A percentile compares a stretch with the other conserved stretches of the same genome.
These are phyloP conservation scores for Artemisia tridentata DNA, from an alignment of 129 eudicot genomes.

Conservation along the genomic window DNA sequence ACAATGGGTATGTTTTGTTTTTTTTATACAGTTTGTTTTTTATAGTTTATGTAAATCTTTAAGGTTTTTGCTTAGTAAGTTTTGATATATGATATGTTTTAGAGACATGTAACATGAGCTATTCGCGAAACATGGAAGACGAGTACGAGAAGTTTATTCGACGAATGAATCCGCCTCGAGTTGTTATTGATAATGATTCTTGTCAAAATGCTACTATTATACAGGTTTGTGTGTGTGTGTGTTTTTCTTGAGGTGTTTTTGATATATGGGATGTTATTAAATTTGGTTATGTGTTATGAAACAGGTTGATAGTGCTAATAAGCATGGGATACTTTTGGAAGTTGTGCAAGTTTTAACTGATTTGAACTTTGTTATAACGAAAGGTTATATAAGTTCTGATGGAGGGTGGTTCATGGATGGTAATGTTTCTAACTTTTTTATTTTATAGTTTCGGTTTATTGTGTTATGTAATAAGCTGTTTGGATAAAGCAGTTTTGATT, in stretches of 20 bases:
- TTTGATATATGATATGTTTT: not conserved
- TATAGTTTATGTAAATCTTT: conserved; percentile 9
- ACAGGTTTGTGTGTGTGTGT: conserved; percentile 41
- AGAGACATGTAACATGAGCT: conserved; percentile 56
- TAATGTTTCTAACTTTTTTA: conserved; percentile 14
- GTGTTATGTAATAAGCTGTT: not conserved
- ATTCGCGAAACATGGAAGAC: conserved; percentile 66
- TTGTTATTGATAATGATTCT: conserved; percentile 66
- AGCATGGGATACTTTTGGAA: conserved; percentile 80
- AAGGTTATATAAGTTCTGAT: conserved; percentile 86
- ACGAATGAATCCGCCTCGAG: conserved; percentile 92
- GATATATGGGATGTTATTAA: not conserved
- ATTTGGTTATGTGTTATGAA: conserved; percentile 2
- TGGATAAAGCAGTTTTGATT: not conserved
- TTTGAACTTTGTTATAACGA: conserved; percentile 62
- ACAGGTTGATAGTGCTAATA: conserved; percentile 92
- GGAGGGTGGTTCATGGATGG: conserved; percentile 99
- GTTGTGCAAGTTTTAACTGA: conserved; percentile 88
- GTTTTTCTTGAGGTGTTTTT: not conserved
- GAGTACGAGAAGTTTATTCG: conserved; percentile 84
- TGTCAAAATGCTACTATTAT: conserved; percentile 72
- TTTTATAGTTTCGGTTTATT: not conserved
- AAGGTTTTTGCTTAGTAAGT: too few relatives aligned
- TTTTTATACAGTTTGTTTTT: conserved; percentile 14
- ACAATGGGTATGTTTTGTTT: conserved; percentile 50